Base-by-base conservation (phyloP, 225 moss, liverwort and hornwort genomes). In the Antitrichia curtipendula region DNA sequence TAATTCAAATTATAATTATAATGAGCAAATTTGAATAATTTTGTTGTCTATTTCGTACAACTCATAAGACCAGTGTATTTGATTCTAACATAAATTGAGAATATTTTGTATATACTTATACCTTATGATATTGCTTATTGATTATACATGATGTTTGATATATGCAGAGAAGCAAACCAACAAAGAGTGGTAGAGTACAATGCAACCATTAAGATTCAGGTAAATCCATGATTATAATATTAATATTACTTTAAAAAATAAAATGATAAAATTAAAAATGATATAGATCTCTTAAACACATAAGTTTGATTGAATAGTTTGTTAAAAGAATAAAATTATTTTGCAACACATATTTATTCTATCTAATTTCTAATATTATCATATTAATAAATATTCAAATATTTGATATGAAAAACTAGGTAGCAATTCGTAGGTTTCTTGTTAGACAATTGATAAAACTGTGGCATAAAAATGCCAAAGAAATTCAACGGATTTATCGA, bases 171-270 rank as follows among this genome's bases (percentile, higher is more conserved):
- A 73, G 92, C 94, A 85, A 88, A 89, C 4, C 58, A 86, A 54
- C 56, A 89, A 47, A 86, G 82, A 75, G 24, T 80, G 15, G 7
- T 27, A 64, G 94, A 93, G 82, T 90, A 86, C 10, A 80, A 85
- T 6, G 92, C 94, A 9, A 31, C 85, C 2, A 61, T 94, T 25
- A 94, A 94, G 70, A 94, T 94, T 64, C 94, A 94, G 78, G 94
- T 94, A 85, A 4, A 23, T 65, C 5, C 5, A 59, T 49, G 4
- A 63, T 38, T 23, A 14, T 8, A 12, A 27, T 40, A 56, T 38
- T 25, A 78, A 17, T 24, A 38, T 53, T 36, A 9, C 1, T 17
- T 7, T 2, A 25, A 56, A 53, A 23, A 34, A 8, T 52, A 13
- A 34, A 9, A n/a, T n/a, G 4, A 7, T 54, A 10, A 16, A 54